phyloP scores from a whole-genome alignment of 176 grass and related monocot genomes.

The Poa annua region DNA sequence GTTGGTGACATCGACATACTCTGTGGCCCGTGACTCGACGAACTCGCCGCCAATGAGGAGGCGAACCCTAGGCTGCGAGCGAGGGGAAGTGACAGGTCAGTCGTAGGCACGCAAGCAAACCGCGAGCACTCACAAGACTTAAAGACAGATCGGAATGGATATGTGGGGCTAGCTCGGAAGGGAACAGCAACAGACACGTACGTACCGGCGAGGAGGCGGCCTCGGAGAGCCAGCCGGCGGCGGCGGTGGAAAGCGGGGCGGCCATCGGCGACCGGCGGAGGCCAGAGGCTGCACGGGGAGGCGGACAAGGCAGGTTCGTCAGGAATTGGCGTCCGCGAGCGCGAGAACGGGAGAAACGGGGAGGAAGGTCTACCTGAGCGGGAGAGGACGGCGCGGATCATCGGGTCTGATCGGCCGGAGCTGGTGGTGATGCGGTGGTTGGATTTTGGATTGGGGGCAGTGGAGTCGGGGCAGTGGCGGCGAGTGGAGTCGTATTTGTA shows the following conservation, averaged over 20 bases:
- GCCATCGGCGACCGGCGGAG: constrained; percentile 59
- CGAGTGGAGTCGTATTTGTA: background rate
- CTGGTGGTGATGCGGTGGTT: constrained; percentile 7
- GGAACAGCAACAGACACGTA: background rate
- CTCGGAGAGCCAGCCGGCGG: constrained; percentile 52
- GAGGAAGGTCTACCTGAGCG: constrained; percentile 41
- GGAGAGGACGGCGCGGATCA: constrained; percentile 51
- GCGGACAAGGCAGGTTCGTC: background rate
- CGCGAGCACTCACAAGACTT: constrained; percentile 1
- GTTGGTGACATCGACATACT: constrained; percentile 83
- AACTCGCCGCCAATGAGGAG: constrained; percentile 90
- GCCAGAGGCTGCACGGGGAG: constrained; percentile 51
- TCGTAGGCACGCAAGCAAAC: background rate
- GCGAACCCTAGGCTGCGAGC: constrained; percentile 63
- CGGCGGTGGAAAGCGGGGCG: constrained; percentile 59
- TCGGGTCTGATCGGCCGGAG: constrained; percentile 17
- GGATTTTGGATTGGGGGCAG: constrained; percentile 11
- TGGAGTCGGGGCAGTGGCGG: background rate
- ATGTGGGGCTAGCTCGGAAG: background rate
- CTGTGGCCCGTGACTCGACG: constrained; percentile 66
- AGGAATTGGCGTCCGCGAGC: background rate
- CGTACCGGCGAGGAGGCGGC: constrained; percentile 50
- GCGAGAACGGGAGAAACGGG: background rate
- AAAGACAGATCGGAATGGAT: background rate
- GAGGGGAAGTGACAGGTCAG: background rate